phyloP scores from a whole-genome alignment of 2,329 filamentous ascomycete genomes.

The Alternaria hordeiaustralica region DNA sequence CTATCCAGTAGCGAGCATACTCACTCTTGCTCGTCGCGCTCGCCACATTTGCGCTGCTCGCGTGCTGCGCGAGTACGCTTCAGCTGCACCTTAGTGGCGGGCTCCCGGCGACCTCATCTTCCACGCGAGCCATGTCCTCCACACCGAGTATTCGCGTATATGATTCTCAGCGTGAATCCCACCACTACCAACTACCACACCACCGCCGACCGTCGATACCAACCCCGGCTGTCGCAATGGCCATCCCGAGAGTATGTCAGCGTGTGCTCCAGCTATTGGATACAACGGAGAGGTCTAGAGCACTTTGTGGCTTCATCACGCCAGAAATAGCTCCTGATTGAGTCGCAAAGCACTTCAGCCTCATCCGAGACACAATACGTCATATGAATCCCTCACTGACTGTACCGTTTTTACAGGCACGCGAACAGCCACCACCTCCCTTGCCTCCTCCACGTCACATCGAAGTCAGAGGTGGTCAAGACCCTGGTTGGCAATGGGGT shows the following conservation, averaged over 20 bases:
- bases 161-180: slow-evolving; percentile 52
- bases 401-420: slow-evolving; percentile 38
- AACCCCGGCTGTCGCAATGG: slow-evolving; percentile 60
- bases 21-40: slow-evolving; percentile 24
- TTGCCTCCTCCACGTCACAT: slow-evolving; percentile 69
- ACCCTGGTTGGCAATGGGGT: slow-evolving; percentile 69
- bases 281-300: neutral
- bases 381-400: slow-evolving; percentile 4
- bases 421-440: slow-evolving; percentile 65
- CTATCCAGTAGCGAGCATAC: slow-evolving; percentile 23
- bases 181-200: slow-evolving; percentile 42
- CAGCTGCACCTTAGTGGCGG: slow-evolving; percentile 46
- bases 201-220: slow-evolving; percentile 46
- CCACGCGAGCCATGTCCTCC: slow-evolving; percentile 40
- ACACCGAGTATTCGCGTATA: slow-evolving; percentile 53
- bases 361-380: neutral
- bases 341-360: neutral
- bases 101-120: slow-evolving; percentile 27
- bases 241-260: slow-evolving; percentile 60
- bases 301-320: neutral
- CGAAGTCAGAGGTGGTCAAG: slow-evolving; percentile 62
- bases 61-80: slow-evolving; percentile 35
- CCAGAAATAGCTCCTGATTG: neutral
- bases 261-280: neutral
- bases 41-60: slow-evolving; percentile 38